Percentiles rank a stretch among this genome's conserved stretches.
Conservation (phyloP, 2,329 filamentous ascomycete species). For the Dothiorella sarmentorum region DNA sequence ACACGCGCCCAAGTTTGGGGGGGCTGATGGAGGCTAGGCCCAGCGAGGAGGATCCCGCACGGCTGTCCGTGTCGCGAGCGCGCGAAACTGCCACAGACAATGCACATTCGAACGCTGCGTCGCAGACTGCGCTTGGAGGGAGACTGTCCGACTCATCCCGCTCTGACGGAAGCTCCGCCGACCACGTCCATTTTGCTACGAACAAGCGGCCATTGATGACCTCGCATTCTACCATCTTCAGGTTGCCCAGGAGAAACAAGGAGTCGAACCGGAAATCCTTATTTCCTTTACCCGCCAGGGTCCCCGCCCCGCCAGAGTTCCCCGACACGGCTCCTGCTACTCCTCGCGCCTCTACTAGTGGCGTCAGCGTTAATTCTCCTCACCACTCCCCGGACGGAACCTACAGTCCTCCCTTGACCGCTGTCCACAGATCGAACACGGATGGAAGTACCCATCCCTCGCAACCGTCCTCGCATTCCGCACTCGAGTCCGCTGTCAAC, state of each 20-base stretch:
- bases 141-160: constrained; percentile 77
- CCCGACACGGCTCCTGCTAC: constrained; percentile 45
- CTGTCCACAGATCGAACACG: constrained; percentile 27
- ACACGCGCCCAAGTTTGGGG: constrained; percentile 6
- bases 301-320: constrained; percentile 47
- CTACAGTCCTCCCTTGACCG: constrained; percentile 41
- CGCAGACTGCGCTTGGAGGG: constrained; percentile 4
- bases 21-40: background rate
- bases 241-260: constrained; percentile 70
- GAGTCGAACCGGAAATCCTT: constrained; percentile 66
- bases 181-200: constrained; percentile 37
- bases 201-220: constrained; percentile 45
- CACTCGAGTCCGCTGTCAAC: constrained; percentile 37
- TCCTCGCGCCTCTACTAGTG: constrained; percentile 41
- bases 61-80: constrained; percentile 57
- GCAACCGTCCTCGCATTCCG: constrained; percentile 51
- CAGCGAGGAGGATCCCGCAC: constrained; percentile 44
- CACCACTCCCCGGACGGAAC: constrained; percentile 32
- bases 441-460: constrained; percentile 32
- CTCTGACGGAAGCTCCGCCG: constrained; percentile 76
- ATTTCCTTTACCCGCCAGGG: constrained; percentile 84
- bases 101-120: constrained; percentile 48
- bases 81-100: constrained; percentile 54
- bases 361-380: constrained; percentile 32
- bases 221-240: constrained; percentile 70